Base-by-base conservation (phyloP, 495 filamentous ascomycete species). In the Trypethelium eluteriae region DNA sequence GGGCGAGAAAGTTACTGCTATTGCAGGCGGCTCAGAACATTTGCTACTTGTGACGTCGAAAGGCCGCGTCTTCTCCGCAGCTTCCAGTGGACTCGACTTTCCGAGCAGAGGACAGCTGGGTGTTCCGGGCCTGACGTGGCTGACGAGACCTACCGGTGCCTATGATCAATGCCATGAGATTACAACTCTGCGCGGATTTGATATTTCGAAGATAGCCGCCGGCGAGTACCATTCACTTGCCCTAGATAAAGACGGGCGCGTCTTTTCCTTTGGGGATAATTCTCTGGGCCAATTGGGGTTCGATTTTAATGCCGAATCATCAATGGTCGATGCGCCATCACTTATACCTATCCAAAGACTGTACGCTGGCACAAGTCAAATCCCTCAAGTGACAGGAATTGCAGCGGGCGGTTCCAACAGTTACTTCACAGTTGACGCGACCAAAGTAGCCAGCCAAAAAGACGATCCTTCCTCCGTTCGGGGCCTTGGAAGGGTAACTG, bases 251-350 rank as follows among this genome's bases (percentile, higher is more conserved):
- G 78, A 89, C 53, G 94, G 94, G 46, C 81, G 83, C 35, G 82
- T 92, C n/a, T 96, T 92, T 75, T 80, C 85, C 36, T 98, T 96
- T 76, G 94, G 94, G 32, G 92, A 96, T 73, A 98, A 98, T 75
- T 86, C 87, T 0, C 81, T 82, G 64, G 94, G 94, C 39, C 94
- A 98, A 75, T 79, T 97, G 10, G 93, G 93, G 6, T 85, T 92
- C 68, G 83, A 89, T 61, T 85, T 81, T 57, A 83, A 85, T 62
- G 72, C 84, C 0, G 83, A 86, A 44, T 74, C 82, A 11, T 81
- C 85, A 10, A 84, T 78, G 66, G 78, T 88, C 63, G 91, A 94
- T 72, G 80, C 80, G 0, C 93, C 94, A 1, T 84, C 85, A 4
- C 79, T 81, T 0, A 68, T 97, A 4, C 85, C 88, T 0, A 79